A percentile compares a stretch with the other conserved stretches of the same genome.
phyloP scores from a whole-genome alignment of 1,284 basidiomycete genomes.

The Cryptococcus floricola region DNA sequence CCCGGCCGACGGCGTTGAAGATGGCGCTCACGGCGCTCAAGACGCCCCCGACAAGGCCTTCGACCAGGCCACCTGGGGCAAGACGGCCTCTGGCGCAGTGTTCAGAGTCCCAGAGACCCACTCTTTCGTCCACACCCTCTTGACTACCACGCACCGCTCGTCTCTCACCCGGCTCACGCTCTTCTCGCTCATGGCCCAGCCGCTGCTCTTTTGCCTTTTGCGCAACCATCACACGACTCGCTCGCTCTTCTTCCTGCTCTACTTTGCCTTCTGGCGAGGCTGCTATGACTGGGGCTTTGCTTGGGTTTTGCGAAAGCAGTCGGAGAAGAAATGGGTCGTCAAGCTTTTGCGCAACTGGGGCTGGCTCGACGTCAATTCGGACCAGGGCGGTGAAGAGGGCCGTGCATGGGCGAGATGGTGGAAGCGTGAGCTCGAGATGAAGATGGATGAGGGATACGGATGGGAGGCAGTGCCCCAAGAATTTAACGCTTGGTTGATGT shows the following conservation, averaged over 20 bases:
- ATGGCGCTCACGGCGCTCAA: neutral
- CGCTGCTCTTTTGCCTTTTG: constrained; percentile 68
- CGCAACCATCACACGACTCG: constrained; percentile 55
- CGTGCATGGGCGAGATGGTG: constrained; percentile 73
- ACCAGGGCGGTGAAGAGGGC: constrained; percentile 53
- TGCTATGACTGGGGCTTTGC: constrained; percentile 92
- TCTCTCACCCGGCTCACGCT: constrained; percentile 88
- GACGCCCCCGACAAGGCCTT: constrained; percentile 9
- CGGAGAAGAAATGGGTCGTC: constrained; percentile 90
- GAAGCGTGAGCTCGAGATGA: constrained; percentile 75
- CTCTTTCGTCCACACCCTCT: constrained; percentile 85
- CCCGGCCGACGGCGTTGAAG: neutral
- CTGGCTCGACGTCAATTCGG: constrained; percentile 69
- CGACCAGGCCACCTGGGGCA: constrained; percentile 73
- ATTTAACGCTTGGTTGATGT: constrained; percentile 52
- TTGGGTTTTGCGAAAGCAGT: constrained; percentile 89
- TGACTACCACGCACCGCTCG: constrained; percentile 85
- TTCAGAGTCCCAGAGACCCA: constrained; percentile 94
- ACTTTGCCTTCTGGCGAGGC: constrained; percentile 86
- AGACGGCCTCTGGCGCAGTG: constrained; percentile 77
- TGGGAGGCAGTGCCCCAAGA: constrained; percentile 65
- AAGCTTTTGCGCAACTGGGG: constrained; percentile 70
- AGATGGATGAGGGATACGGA: constrained; percentile 88
- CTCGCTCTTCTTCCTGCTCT: constrained; percentile 45
- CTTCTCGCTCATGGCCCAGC: constrained; percentile 69